phyloP scores from a whole-genome alignment of 75 land plant genomes.

The Sequoia sempervirens region DNA sequence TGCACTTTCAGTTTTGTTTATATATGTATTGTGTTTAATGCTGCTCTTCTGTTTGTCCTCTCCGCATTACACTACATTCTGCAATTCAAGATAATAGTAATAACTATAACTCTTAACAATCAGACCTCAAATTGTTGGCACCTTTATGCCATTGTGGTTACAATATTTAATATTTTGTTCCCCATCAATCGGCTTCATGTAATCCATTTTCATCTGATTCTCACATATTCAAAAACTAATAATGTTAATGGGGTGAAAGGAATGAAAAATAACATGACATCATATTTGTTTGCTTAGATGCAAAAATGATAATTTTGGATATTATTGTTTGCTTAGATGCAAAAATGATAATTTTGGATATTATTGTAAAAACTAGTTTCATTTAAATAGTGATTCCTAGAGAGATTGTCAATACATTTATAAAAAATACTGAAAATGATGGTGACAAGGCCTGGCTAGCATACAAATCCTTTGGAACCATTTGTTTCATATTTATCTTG shows the following conservation, averaged over 20 bases:
- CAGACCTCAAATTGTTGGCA: not conserved
- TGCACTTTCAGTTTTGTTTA: not conserved
- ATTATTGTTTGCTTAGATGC: not conserved
- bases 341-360: not conserved
- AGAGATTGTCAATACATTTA: not conserved
- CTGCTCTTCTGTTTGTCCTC: not conserved
- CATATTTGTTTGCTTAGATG: too few relatives aligned
- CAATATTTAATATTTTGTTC: not conserved
- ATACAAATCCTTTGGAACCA: not conserved
- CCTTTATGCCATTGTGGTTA: not conserved
- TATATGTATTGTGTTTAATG: not conserved
- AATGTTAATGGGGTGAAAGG: not conserved
- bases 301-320: too few relatives aligned
- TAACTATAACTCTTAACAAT: not conserved
- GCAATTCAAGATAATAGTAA: not conserved
- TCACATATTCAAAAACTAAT: not conserved
- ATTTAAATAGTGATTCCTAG: not conserved
- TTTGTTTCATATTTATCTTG: not conserved
- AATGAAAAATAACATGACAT: not conserved
- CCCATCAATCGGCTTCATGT: not conserved
- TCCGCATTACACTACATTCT: not conserved
- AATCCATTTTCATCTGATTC: not conserved
- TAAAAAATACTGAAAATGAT: not conserved
- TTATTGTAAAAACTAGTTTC: not conserved
- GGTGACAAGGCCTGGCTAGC: not conserved